phyloP scores from a whole-genome alignment of 192 early-diverging fungal species.

The Backusella luteola region DNA sequence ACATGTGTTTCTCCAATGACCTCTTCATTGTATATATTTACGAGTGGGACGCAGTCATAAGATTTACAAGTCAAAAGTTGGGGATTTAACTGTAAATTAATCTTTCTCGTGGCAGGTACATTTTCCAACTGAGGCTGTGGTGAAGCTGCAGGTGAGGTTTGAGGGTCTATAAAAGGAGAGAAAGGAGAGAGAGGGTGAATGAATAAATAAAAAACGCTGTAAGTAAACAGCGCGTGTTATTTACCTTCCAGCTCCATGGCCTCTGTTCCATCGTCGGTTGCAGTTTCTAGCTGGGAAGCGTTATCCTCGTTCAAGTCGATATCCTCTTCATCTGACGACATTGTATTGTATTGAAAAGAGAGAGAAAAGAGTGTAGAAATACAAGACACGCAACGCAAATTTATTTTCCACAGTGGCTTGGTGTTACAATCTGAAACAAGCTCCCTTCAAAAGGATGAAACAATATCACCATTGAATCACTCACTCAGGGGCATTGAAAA shows the following conservation, averaged over 20 bases:
- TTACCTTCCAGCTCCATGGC: constrained; percentile 34
- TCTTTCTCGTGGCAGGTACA: constrained; percentile 2
- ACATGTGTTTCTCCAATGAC: neutral
- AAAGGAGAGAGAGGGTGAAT: neutral
- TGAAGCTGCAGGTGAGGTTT: constrained; percentile 28
- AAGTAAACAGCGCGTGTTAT: neutral
- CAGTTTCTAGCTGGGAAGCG: constrained; percentile 19
- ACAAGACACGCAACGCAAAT: neutral
- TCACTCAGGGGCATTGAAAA: neutral
- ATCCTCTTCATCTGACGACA: constrained; percentile 37
- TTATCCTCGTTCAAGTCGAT: constrained; percentile 30
- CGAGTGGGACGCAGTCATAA: constrained; percentile 24
- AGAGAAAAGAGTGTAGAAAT: neutral
- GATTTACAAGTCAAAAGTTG: constrained; percentile 6
- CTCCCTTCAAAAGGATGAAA: neutral
- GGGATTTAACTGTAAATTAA: constrained; percentile 9
- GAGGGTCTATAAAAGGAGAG: constrained; percentile 8
- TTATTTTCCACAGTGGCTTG: constrained; percentile 6
- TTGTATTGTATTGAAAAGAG: neutral
- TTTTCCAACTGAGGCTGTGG: constrained; percentile 16
- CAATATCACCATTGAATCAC: constrained; percentile 5
- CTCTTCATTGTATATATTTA: neutral
- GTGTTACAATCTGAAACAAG: neutral
- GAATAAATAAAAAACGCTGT: neutral
- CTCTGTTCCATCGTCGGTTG: constrained; percentile 23